Percentiles rank a stretch among this genome's conserved stretches.
Conservation (phyloP, 176 grass and related monocot species). For the Oryza coarctata region DNA sequence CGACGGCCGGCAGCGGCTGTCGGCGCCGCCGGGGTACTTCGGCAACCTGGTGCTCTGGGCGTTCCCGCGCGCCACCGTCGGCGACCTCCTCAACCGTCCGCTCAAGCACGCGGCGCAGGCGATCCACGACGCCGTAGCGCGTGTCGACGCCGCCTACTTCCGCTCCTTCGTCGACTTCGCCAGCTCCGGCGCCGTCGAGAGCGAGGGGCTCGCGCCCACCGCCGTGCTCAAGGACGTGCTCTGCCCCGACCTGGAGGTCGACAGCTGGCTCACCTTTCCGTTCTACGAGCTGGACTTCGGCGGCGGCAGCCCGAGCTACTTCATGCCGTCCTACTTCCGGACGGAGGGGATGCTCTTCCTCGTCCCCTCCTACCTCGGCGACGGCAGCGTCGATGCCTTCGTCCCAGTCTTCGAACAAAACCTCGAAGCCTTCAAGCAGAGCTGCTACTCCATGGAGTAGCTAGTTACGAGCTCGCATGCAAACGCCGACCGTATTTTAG, state of each 20-base stretch:
- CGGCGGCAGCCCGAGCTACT: slow-evolving; percentile 45
- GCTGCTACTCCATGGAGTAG: slow-evolving; percentile 59
- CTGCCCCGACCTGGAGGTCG: slow-evolving; percentile 67
- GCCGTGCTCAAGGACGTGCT: slow-evolving; percentile 43
- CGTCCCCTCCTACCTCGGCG: slow-evolving; percentile 52
- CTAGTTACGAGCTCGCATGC: too few species aligned
- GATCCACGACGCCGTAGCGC: slow-evolving; percentile 53
- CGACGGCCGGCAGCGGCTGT: slow-evolving; percentile 50
- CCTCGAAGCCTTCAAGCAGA: slow-evolving; percentile 58
- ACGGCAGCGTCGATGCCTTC: slow-evolving; percentile 62
- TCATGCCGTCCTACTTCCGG: slow-evolving; percentile 67
- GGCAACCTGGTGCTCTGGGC: slow-evolving; percentile 75
- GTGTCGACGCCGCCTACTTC: slow-evolving; percentile 54
- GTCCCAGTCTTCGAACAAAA: slow-evolving; percentile 59
- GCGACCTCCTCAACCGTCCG: slow-evolving; percentile 38
- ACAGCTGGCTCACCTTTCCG: slow-evolving; percentile 65
- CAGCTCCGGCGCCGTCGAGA: slow-evolving; percentile 31
- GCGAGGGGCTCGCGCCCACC: slow-evolving; percentile 47
- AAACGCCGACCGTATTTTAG: not conserved
- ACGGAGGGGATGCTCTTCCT: slow-evolving; percentile 64
- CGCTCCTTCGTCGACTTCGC: slow-evolving; percentile 67
- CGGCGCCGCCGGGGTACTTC: slow-evolving; percentile 47
- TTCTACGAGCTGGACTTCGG: slow-evolving; percentile 72
- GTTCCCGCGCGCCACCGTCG: slow-evolving; percentile 45
- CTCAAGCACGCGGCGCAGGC: slow-evolving; percentile 48